These are phyloP conservation scores for Lepidium sativum DNA, from an alignment of 345 rosid species.

Conservation along the genomic window DNA sequence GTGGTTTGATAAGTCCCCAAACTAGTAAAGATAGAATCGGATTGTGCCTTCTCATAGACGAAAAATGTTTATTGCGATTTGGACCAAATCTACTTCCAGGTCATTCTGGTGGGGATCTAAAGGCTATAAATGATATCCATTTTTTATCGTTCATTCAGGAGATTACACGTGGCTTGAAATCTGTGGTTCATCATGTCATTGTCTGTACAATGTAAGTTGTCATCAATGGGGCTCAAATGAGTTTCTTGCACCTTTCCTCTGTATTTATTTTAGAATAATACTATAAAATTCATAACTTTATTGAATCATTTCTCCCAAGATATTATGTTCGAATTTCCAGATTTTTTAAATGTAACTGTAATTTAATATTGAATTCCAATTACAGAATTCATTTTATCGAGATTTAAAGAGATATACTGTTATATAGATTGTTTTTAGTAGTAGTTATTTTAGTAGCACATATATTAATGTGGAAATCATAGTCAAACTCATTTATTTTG, in stretches of 20 bases:
- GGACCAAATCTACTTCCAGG: constrained; percentile 19
- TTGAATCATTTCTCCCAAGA: neutral
- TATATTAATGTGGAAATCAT: neutral
- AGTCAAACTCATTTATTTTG: neutral
- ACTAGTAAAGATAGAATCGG: neutral
- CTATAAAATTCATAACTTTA: neutral
- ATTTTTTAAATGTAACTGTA: neutral
- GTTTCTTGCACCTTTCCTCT: constrained; percentile 16
- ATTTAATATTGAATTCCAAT: neutral
- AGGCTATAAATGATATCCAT: too few species aligned
- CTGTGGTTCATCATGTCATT: neutral
- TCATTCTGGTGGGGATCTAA: neutral
- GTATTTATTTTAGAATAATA: neutral
- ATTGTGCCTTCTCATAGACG: constrained; percentile 1
- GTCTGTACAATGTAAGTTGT: neutral
- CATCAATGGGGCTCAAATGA: constrained; percentile 1
- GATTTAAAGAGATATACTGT: neutral
- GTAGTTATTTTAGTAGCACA: neutral
- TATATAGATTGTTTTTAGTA: neutral
- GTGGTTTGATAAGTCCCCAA: neutral
- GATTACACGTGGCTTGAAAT: too few species aligned
- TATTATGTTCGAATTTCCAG: neutral
- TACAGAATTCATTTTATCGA: neutral
- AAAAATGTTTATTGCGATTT: neutral
- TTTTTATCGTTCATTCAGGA: too few species aligned